A percentile compares a stretch with the other conserved stretches of the same genome.
phyloP scores from a whole-genome alignment of 2,329 filamentous ascomycete species.

The Ceratocystis destructans region DNA sequence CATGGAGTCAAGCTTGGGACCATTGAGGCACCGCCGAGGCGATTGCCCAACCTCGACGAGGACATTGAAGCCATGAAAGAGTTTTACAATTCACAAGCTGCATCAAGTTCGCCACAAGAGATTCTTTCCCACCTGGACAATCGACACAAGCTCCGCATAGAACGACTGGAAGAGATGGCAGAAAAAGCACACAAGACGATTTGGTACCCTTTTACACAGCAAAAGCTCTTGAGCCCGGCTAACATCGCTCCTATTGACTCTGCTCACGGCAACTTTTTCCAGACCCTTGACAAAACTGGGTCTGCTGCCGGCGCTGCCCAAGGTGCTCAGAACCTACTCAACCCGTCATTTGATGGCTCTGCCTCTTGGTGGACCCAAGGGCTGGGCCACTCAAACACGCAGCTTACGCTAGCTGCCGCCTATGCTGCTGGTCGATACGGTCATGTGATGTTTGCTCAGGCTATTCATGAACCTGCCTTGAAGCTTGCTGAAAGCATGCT shows the following conservation, averaged over 20 bases:
- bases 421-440: constrained; percentile 74
- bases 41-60: constrained; percentile 26
- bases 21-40: constrained; percentile 45
- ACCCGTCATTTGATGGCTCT: constrained; percentile 65
- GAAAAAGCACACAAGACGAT: constrained; percentile 48
- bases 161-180: constrained; percentile 47
- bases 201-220: constrained; percentile 83
- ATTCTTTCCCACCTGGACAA: constrained; percentile 39
- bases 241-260: constrained; percentile 68
- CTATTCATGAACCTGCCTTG: constrained; percentile 66
- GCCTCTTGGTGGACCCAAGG: constrained; percentile 90
- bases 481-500: constrained; percentile 53
- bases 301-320: not conserved
- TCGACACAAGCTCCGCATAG: constrained; percentile 43
- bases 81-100: constrained; percentile 46
- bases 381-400: constrained; percentile 63
- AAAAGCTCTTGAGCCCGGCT: constrained; percentile 45
- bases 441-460: constrained; percentile 75
- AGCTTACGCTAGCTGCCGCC: constrained; percentile 58
- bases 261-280: constrained; percentile 65
- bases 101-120: constrained; percentile 28
- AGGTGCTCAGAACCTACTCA: constrained; percentile 32
- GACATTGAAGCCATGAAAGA: constrained; percentile 44
- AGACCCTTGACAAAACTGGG: constrained; percentile 32
- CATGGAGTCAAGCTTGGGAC: constrained; percentile 43